Percentiles rank a stretch among this genome's conserved stretches.
Conservation (phyloP, 768 basidiomycete genomes). For the Leccinum variicolor region DNA sequence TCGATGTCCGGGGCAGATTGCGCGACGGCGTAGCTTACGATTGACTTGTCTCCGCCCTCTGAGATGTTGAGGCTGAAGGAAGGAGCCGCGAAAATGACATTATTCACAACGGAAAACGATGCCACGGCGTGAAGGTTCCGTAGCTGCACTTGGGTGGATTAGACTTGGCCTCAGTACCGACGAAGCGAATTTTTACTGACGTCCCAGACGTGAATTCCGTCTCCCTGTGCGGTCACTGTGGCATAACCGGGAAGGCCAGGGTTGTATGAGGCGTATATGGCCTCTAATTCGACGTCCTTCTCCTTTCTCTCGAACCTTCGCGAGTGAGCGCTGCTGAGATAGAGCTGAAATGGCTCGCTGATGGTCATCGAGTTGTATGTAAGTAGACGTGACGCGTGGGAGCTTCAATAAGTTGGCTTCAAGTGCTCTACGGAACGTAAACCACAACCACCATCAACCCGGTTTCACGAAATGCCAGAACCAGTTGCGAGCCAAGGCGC, state of each 20-base stretch:
- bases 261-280: slow-evolving; percentile 19
- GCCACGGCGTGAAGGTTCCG: slow-evolving; percentile 61
- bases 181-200: slow-evolving; percentile 38
- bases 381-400: slow-evolving; percentile 19
- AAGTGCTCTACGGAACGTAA: neutral
- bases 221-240: slow-evolving; percentile 66
- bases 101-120: slow-evolving; percentile 70
- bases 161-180: slow-evolving; percentile 1
- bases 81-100: slow-evolving; percentile 57
- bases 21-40: slow-evolving; percentile 56
- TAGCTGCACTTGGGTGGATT: slow-evolving; percentile 39
- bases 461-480: slow-evolving; percentile 22
- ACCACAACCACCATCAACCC: slow-evolving; percentile 4
- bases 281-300: neutral
- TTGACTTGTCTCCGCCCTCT: slow-evolving; percentile 33
- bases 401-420: slow-evolving; percentile 7
- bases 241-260: slow-evolving; percentile 48
- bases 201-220: slow-evolving; percentile 74
- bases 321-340: slow-evolving; percentile 20
- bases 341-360: slow-evolving; percentile 31
- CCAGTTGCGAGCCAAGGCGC: slow-evolving; percentile 20
- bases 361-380: slow-evolving; percentile 22
- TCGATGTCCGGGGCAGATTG: slow-evolving; percentile 44
- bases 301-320: neutral
- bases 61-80: slow-evolving; percentile 42